Conservation (phyloP, 805 yeast genomes). For the Candida dajiaensis region DNA sequence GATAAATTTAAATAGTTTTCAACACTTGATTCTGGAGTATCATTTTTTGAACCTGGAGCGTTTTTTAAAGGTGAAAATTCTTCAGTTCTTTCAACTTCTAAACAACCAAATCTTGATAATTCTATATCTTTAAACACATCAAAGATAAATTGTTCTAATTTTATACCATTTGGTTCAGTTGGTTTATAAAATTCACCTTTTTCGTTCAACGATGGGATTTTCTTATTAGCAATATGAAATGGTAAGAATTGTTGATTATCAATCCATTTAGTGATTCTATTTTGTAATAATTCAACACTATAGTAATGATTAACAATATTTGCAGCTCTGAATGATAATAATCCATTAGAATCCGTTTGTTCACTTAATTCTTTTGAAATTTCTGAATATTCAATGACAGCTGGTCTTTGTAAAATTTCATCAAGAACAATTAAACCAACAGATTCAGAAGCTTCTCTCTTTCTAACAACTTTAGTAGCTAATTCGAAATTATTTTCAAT, state of each 20-base stretch:
- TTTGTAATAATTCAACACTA: constrained; percentile 63
- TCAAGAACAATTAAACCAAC: constrained; percentile 89
- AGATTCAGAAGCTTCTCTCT: constrained; percentile 77
- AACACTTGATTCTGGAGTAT: constrained; percentile 80
- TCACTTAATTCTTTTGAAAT: constrained; percentile 70
- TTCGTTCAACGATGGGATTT: constrained; percentile 55
- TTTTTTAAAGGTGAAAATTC: constrained; percentile 96
- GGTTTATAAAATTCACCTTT: constrained; percentile 53
- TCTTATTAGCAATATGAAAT: constrained; percentile 92
- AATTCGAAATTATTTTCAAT: constrained; percentile 58
- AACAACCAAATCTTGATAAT: constrained; percentile 71
- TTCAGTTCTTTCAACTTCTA: constrained; percentile 79
- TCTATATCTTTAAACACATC: constrained; percentile 86
- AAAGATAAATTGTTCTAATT: constrained; percentile 93
- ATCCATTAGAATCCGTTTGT: constrained; percentile 50
- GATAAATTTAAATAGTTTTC: constrained; percentile 58
- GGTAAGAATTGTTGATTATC: constrained; percentile 63
- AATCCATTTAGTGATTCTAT: constrained; percentile 65
- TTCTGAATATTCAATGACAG: constrained; percentile 94
- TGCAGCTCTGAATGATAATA: constrained; percentile 82
- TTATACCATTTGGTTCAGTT: constrained; percentile 80
- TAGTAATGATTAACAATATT: constrained; percentile 97
- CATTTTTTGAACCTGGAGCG: constrained; percentile 75
- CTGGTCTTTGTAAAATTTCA: constrained; percentile 49
- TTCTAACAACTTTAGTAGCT: constrained; percentile 93